Percentiles rank a stretch among this genome's conserved stretches.
Conservation (phyloP, 805 yeast species). For the Sungouiozyma ichnusensis region DNA sequence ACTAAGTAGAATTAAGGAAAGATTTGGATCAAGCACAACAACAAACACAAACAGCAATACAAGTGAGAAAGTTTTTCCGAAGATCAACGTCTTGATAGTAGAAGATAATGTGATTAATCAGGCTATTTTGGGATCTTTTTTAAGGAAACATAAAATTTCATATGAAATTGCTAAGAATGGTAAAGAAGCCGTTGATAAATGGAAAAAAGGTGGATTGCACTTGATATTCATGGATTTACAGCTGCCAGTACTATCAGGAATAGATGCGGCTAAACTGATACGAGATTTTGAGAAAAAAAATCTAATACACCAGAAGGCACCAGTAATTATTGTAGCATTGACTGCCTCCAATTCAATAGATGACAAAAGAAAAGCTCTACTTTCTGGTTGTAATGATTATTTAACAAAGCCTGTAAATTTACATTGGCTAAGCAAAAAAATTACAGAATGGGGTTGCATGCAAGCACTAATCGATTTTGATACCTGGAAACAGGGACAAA, state of each 20-base stretch:
- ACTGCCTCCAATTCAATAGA: constrained; percentile 84
- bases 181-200: constrained; percentile 85
- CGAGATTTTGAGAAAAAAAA: constrained; percentile 73
- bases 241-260: constrained; percentile 89
- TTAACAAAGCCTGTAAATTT: constrained; percentile 91
- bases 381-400: constrained; percentile 97
- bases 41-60: constrained; percentile 10
- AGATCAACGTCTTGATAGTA: constrained; percentile 82
- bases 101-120: constrained; percentile 95
- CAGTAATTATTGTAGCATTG: constrained; percentile 94
- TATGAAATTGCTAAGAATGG: constrained; percentile 88
- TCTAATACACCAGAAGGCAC: constrained; percentile 41
- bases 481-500: constrained; percentile 60
- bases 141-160: constrained; percentile 74
- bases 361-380: constrained; percentile 81
- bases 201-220: constrained; percentile 93
- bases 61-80: constrained; percentile 62
- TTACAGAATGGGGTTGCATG: constrained; percentile 99
- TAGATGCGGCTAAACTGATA: constrained; percentile 89
- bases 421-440: constrained; percentile 87
- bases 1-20: not conserved
- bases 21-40: not conserved
- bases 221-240: constrained; percentile 95
- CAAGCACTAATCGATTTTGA: constrained; percentile 94
- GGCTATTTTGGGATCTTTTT: constrained; percentile 78